These are phyloP conservation scores for Blepharisma japonicum DNA, from an alignment of 73 alveolate species.

Conservation along the genomic window DNA sequence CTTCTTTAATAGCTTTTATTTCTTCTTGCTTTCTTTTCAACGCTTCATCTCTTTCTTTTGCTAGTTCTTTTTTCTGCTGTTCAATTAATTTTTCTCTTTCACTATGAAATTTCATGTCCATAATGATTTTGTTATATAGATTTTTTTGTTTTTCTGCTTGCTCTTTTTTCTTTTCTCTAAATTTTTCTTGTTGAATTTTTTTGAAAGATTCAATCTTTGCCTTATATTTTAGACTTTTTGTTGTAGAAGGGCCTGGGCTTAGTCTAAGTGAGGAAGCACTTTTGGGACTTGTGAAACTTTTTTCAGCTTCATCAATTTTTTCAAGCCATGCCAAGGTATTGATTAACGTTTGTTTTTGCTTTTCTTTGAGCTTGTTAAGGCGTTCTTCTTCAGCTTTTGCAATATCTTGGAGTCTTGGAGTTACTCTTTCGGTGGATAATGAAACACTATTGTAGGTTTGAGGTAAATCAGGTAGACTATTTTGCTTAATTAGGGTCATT, in stretches of 20 bases:
- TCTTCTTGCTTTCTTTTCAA: conserved; percentile 1
- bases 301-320: too few species aligned
- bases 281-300: too few species aligned
- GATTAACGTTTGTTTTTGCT: too few species aligned
- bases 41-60: conserved; percentile 7
- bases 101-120: not conserved
- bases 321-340: too few species aligned
- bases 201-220: not conserved
- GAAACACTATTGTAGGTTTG: too few species aligned
- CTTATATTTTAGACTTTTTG: not conserved
- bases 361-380: too few species aligned
- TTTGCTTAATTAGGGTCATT: too few species aligned
- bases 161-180: not conserved
- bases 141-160: not conserved
- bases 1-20: not conserved
- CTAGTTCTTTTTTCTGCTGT: not conserved
- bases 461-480: too few species aligned
- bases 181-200: not conserved
- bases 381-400: too few species aligned
- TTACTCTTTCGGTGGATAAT: too few species aligned
- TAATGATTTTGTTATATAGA: not conserved
- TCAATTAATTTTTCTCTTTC: conserved; percentile 18
- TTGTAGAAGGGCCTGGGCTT: not conserved
- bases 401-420: too few species aligned
- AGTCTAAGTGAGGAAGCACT: too few species aligned